phyloP scores from a whole-genome alignment of 2,329 filamentous ascomycete species.

The Monilinia aucupariae region DNA sequence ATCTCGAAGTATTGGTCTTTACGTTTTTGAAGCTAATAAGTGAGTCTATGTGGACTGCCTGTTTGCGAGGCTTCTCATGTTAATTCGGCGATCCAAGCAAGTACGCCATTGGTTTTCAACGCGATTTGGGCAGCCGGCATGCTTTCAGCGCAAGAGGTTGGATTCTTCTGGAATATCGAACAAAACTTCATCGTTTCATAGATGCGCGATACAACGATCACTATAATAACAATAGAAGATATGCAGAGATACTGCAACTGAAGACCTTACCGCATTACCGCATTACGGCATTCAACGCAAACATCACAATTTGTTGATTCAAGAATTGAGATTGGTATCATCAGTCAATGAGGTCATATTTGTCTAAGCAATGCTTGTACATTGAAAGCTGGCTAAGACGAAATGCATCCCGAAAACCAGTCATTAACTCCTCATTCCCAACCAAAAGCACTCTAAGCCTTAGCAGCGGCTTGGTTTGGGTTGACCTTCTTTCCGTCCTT shows the following conservation, averaged over 20 bases:
- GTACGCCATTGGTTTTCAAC: too few species aligned
- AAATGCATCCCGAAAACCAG: conserved; percentile 16
- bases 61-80: not conserved
- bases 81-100: too few species aligned
- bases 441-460: conserved; percentile 28
- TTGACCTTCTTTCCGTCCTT: conserved; percentile 99
- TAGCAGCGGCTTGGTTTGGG: conserved; percentile 37
- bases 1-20: not conserved
- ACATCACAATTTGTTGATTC: not conserved
- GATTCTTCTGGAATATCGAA: too few species aligned
- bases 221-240: not conserved
- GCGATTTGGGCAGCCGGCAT: too few species aligned
- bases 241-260: not conserved
- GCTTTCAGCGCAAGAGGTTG: too few species aligned
- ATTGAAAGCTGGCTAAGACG: conserved; percentile 15
- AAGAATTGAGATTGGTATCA: not conserved
- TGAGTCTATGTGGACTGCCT: too few species aligned
- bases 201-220: too few species aligned
- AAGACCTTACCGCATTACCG: not conserved
- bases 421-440: conserved; percentile 15
- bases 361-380: conserved; percentile 17
- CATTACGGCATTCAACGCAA: not conserved
- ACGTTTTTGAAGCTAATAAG: not conserved
- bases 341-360: conserved; percentile 18
- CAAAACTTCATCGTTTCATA: too few species aligned